phyloP scores from a whole-genome alignment of 2,329 filamentous ascomycete species.

The Monilinia fructicola region DNA sequence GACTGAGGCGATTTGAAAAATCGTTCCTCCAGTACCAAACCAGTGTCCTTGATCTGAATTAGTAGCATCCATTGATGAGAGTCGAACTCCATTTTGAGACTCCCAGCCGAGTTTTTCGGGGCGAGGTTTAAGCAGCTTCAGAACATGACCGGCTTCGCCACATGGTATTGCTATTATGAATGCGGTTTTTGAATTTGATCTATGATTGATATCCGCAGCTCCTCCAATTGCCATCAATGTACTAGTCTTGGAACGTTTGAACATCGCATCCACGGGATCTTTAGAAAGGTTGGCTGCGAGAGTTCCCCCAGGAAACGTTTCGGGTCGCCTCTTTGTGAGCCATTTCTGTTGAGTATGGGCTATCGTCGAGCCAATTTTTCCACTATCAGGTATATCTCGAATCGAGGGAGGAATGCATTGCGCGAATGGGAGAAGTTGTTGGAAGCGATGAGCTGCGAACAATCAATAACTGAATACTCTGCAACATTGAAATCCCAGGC shows the following conservation, averaged over 20 bases:
- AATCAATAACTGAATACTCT: constrained; percentile 22
- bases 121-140: constrained; percentile 36
- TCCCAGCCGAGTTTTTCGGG: constrained; percentile 37
- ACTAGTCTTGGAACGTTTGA: constrained; percentile 25
- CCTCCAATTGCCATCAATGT: constrained; percentile 33
- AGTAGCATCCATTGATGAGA: constrained; percentile 31
- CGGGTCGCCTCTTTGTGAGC: constrained; percentile 34
- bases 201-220: constrained; percentile 29
- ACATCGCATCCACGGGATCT: constrained; percentile 16
- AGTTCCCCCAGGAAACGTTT: constrained; percentile 30
- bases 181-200: constrained; percentile 27
- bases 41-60: constrained; percentile 36
- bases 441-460: constrained; percentile 30
- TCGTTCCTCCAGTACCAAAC: constrained; percentile 43
- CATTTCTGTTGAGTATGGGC: constrained; percentile 31
- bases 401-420: constrained; percentile 34
- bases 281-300: constrained; percentile 23
- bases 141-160: constrained; percentile 38
- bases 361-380: constrained; percentile 22
- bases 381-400: constrained; percentile 23
- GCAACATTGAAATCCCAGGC: neutral
- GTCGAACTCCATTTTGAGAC: constrained; percentile 27
- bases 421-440: constrained; percentile 36
- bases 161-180: constrained; percentile 35
- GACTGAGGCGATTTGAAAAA: constrained; percentile 50